Percentiles rank a stretch among this genome's conserved stretches.
These are phyloP conservation scores for Rhazya stricta DNA, from an alignment of 257 asterid genomes.

Conservation along the genomic window DNA sequence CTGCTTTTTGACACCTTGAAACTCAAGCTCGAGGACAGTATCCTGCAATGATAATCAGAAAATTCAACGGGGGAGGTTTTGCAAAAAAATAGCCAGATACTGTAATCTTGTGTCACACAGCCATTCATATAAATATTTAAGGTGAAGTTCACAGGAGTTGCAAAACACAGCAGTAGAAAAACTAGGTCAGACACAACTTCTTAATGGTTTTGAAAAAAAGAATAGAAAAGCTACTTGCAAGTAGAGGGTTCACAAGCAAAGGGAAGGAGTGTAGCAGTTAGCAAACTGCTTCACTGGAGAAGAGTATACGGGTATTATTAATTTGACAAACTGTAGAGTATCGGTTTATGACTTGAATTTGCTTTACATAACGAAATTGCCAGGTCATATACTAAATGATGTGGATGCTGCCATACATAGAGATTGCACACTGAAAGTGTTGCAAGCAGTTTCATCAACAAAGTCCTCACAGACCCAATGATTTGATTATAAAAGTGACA, in stretches of 20 bases:
- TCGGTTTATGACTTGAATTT: background rate
- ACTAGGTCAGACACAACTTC: background rate
- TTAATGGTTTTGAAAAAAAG: background rate
- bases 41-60: slow-evolving; percentile 58
- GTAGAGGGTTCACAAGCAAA: background rate
- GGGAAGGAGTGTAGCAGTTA: too few species aligned
- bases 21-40: slow-evolving; percentile 97
- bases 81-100: background rate
- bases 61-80: background rate
- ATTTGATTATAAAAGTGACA: background rate
- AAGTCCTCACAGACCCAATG: background rate
- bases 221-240: background rate
- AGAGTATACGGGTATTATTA: background rate
- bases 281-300: background rate
- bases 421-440: background rate
- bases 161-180: too few species aligned
- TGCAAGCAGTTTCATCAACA: background rate
- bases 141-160: background rate
- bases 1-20: slow-evolving; percentile 90
- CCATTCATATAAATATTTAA: background rate
- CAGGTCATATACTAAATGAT: background rate
- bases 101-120: background rate
- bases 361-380: background rate
- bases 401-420: background rate
- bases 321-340: background rate